Percentiles rank a stretch among this genome's conserved stretches.
These are phyloP conservation scores for Chloropicon primus DNA, from an alignment of 139 green algal genomes.

Conservation along the genomic window DNA sequence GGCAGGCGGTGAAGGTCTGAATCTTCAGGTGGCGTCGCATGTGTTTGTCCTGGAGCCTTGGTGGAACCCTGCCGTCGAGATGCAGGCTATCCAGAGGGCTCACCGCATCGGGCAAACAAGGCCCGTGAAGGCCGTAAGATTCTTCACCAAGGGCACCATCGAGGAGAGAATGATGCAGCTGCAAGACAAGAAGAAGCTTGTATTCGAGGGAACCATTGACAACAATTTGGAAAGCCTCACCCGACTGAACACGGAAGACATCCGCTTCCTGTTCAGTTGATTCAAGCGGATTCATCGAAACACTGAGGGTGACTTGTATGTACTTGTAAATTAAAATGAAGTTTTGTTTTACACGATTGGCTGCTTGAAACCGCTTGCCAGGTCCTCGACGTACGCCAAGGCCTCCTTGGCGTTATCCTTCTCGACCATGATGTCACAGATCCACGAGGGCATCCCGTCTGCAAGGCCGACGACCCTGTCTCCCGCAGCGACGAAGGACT, in stretches of 20 bases:
- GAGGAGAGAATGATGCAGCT: neutral
- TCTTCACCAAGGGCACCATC: constrained; percentile 43
- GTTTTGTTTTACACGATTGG: neutral
- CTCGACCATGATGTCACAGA: neutral
- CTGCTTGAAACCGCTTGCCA: neutral
- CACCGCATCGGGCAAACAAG: constrained; percentile 65
- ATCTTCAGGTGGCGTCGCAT: constrained; percentile 39
- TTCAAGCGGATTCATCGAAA: too few relatives aligned
- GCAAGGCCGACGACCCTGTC: neutral
- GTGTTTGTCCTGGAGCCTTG: constrained; percentile 60
- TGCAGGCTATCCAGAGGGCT: constrained; percentile 61
- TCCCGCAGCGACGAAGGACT: neutral
- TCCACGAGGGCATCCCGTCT: neutral
- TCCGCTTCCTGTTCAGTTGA: neutral
- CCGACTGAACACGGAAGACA: neutral
- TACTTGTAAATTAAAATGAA: neutral
- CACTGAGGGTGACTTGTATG: too few relatives aligned
- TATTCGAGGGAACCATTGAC: neutral
- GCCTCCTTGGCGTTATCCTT: neutral
- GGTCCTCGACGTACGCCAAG: neutral
- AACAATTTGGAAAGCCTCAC: neutral
- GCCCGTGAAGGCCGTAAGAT: constrained; percentile 39
- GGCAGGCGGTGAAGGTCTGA: constrained; percentile 41
- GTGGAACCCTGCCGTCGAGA: constrained; percentile 66
- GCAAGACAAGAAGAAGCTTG: neutral